Evolutionary conservation across 2,329 filamentous ascomycete genomes (phyloP).

Genomic region (Aspergillus pseudoviridinutans): DNA sequence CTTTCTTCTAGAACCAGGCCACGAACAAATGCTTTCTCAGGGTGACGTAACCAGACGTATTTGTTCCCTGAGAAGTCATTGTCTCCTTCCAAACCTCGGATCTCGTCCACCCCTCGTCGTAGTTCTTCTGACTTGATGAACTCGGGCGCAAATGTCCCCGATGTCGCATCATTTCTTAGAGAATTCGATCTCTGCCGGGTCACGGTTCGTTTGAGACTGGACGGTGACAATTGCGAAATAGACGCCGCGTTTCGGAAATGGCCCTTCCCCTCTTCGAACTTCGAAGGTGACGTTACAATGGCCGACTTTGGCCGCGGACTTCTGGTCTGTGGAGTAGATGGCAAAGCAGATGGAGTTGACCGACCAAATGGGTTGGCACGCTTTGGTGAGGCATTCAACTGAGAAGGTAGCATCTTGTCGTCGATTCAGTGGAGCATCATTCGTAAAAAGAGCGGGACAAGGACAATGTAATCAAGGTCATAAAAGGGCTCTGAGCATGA

Average conservation of each 20-base stretch:
- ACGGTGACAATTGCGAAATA: conserved; percentile 53
- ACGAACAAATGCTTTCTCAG: conserved; percentile 81
- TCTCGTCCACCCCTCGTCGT: conserved; percentile 52
- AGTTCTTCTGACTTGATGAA: conserved; percentile 90
- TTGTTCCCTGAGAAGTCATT: conserved; percentile 98
- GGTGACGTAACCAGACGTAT: conserved; percentile 95
- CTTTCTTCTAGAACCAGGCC: conserved; percentile 88
- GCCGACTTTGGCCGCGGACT: conserved; percentile 67
- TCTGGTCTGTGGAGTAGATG: conserved; percentile 50
- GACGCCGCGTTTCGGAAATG: conserved; percentile 67
- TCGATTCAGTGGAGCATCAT: conserved; percentile 28
- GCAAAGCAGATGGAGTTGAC: conserved; percentile 52
- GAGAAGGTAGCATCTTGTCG: conserved; percentile 50
- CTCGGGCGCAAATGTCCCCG: conserved; percentile 86
- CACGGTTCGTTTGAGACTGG: conserved; percentile 38
- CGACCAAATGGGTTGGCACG: conserved; percentile 78
- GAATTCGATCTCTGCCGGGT: conserved; percentile 57
- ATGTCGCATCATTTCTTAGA: conserved; percentile 58
- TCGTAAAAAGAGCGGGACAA: conserved; percentile 7
- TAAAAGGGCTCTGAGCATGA: conserved; percentile 4
- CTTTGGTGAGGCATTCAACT: conserved; percentile 63
- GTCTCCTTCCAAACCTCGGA: conserved; percentile 82
- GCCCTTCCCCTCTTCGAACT: conserved; percentile 40
- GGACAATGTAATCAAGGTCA: conserved; percentile 1
- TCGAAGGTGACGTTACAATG: conserved; percentile 60